A percentile compares a stretch with the other conserved stretches of the same genome.
Evolutionary conservation across 345 rosid species (phyloP).

Genomic region (Eucalyptus leucophloia): DNA sequence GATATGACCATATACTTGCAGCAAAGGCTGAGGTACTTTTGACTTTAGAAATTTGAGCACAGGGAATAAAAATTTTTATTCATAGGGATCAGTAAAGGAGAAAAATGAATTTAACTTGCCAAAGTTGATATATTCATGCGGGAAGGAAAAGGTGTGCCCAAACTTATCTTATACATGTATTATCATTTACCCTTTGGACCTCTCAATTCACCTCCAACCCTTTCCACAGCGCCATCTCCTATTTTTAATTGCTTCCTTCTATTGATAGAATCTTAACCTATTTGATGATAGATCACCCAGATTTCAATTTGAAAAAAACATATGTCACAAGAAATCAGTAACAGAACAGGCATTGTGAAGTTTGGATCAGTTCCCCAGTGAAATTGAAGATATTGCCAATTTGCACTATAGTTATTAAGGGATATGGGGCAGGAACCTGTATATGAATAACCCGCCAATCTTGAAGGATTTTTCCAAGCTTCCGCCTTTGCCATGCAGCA

Average conservation of each 20-base stretch:
- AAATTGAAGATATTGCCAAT: neutral
- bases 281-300: neutral
- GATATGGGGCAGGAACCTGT: slow-evolving; percentile 38
- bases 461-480: slow-evolving; percentile 90
- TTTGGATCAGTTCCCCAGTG: neutral
- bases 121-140: neutral
- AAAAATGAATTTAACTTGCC: neutral
- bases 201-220: neutral
- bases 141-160: neutral
- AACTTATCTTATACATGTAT: neutral
- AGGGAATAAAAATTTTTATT: neutral
- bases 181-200: neutral
- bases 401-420: neutral
- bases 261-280: neutral
- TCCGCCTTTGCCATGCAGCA: slow-evolving; percentile 99
- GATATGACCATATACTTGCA: neutral
- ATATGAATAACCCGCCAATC: slow-evolving; percentile 84
- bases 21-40: neutral
- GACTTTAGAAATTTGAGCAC: neutral
- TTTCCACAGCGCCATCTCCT: neutral
- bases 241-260: neutral
- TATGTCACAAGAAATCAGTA: neutral
- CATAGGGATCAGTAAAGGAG: neutral
- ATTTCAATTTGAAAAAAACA: neutral
- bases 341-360: neutral